These are phyloP conservation scores for Pelargonium nanum DNA, from an alignment of 345 rosid genomes.

Conservation along the genomic window DNA sequence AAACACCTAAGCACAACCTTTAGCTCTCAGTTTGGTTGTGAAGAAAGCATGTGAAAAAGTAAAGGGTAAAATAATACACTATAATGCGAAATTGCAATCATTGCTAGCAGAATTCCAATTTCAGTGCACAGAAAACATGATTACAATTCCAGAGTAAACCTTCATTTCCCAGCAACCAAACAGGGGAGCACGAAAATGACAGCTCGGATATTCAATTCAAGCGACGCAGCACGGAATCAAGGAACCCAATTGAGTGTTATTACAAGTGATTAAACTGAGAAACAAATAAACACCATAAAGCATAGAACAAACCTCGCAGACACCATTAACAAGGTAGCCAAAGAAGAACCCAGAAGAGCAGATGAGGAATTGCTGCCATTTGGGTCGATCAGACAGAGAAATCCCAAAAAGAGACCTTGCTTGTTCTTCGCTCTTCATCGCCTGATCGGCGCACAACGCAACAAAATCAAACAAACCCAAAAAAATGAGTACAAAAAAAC, in stretches of 20 bases:
- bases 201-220: too few relatives aligned
- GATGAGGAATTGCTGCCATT: slow-evolving; percentile 77
- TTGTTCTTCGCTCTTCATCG: slow-evolving; percentile 64
- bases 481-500: background rate
- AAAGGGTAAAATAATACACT: background rate
- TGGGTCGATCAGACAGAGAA: slow-evolving; percentile 55
- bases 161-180: background rate
- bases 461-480: background rate
- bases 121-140: background rate
- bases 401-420: slow-evolving; percentile 57
- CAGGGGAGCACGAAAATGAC: too few relatives aligned
- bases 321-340: slow-evolving; percentile 86
- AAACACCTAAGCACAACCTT: background rate
- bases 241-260: too few relatives aligned
- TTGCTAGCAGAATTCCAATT: background rate
- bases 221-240: background rate
- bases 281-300: background rate
- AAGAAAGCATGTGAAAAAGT: background rate
- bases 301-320: slow-evolving; percentile 56
- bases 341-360: slow-evolving; percentile 95
- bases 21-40: background rate
- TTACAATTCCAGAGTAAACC: background rate
- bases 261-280: too few relatives aligned
- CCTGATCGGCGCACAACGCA: background rate
- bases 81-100: background rate